phyloP scores from a whole-genome alignment of 352 stramenopile genomes.

The Phytophthora pinifolia region DNA sequence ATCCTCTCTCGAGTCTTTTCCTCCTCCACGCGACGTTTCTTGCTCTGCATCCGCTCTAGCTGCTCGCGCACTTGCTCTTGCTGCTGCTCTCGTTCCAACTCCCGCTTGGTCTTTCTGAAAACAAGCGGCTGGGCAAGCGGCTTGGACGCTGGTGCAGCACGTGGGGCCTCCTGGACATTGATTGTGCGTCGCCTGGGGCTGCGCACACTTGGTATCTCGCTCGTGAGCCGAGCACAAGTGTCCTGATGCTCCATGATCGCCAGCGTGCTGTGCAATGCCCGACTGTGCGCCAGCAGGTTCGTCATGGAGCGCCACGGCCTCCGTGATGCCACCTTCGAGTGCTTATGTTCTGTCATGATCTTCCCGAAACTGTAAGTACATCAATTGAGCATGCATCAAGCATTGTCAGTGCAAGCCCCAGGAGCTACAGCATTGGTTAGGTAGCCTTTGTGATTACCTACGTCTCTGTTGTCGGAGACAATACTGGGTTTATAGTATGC shows the following conservation, averaged over 20 bases:
- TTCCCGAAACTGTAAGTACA: slow-evolving; percentile 13
- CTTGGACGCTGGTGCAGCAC: slow-evolving; percentile 11
- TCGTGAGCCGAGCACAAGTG: slow-evolving; percentile 21
- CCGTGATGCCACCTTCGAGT: slow-evolving; percentile 45
- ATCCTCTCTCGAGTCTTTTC: neutral
- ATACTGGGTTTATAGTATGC: neutral
- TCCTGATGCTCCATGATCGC: slow-evolving; percentile 41
- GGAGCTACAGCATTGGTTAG: neutral
- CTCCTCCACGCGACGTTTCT: slow-evolving; percentile 23
- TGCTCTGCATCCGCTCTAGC: slow-evolving; percentile 20
- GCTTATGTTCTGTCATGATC: slow-evolving; percentile 26
- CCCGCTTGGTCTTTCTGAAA: slow-evolving; percentile 59
- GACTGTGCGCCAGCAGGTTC: slow-evolving; percentile 40
- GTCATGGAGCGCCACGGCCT: slow-evolving; percentile 33
- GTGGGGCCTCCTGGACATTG: slow-evolving; percentile 6
- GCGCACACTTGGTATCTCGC: slow-evolving; percentile 19
- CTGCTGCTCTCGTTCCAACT: slow-evolving; percentile 49
- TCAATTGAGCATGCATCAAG: neutral
- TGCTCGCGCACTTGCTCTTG: slow-evolving; percentile 13
- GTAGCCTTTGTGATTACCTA: neutral
- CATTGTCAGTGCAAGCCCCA: slow-evolving; percentile 1
- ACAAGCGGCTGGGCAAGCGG: slow-evolving; percentile 37
- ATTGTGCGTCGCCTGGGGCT: slow-evolving; percentile 7
- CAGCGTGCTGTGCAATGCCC: slow-evolving; percentile 34
- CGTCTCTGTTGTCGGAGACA: neutral